Percentiles rank a stretch among this genome's conserved stretches.
Conservation (phyloP, 352 stramenopile genomes). For the Phytophthora melonis region DNA sequence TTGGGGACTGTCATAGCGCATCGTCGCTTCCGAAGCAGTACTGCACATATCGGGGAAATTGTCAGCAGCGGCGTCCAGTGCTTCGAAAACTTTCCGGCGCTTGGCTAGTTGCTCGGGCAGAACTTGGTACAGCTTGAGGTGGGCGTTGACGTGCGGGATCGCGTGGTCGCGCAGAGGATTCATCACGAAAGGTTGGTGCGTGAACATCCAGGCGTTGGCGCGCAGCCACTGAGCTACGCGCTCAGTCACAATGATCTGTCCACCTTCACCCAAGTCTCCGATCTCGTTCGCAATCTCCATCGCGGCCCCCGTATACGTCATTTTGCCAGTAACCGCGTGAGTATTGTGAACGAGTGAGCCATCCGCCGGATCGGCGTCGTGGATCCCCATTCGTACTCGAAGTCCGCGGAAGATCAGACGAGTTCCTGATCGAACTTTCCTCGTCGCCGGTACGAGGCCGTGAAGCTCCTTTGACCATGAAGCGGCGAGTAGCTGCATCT, state of each 20-base stretch:
- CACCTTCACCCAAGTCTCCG: conserved; percentile 48
- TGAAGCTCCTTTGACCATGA: conserved; percentile 49
- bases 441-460: conserved; percentile 32
- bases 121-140: conserved; percentile 59
- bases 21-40: conserved; percentile 18
- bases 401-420: conserved; percentile 48
- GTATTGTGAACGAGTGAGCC: conserved; percentile 28
- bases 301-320: conserved; percentile 48
- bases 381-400: conserved; percentile 53
- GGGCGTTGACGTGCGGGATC: conserved; percentile 50
- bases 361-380: conserved; percentile 37
- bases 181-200: conserved; percentile 34
- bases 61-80: neutral
- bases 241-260: conserved; percentile 51
- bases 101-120: conserved; percentile 42
- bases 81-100: conserved; percentile 43
- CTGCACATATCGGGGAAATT: conserved; percentile 15
- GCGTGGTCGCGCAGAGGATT: conserved; percentile 44
- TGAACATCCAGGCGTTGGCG: conserved; percentile 34
- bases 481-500: conserved; percentile 41
- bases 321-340: conserved; percentile 48
- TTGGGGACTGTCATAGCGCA: conserved; percentile 10
- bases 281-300: conserved; percentile 50
- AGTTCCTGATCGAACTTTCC: conserved; percentile 26
- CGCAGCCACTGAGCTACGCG: conserved; percentile 44